Percentiles rank a stretch among this genome's conserved stretches.
These are phyloP conservation scores for Plasmodiophora brassicae DNA, from an alignment of 208 protist species.

Conservation along the genomic window DNA sequence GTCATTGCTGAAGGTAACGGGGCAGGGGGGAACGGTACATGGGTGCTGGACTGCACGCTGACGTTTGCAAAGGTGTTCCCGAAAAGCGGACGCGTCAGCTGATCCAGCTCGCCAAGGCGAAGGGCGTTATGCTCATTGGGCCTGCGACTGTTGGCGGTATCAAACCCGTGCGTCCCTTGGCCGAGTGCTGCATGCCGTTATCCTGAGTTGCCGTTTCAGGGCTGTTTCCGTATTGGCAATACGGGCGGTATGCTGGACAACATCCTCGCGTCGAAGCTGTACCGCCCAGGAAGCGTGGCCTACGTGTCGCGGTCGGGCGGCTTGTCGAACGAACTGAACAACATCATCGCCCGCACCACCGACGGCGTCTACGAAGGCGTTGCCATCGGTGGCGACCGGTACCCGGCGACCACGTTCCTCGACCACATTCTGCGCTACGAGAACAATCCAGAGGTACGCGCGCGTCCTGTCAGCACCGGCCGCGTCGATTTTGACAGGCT, in stretches of 20 bases:
- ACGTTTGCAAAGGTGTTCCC: slow-evolving; percentile 76
- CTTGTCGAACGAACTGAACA: slow-evolving; percentile 78
- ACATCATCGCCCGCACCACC: slow-evolving; percentile 69
- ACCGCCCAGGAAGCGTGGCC: slow-evolving; percentile 70
- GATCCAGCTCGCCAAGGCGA: slow-evolving; percentile 49
- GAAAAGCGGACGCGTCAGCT: slow-evolving; percentile 56
- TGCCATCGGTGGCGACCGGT: slow-evolving; percentile 73
- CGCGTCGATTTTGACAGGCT: no score
- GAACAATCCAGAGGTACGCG: slow-evolving; percentile 55
- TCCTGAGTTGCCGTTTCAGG: slow-evolving; percentile 38
- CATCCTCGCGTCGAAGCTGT: slow-evolving; percentile 71
- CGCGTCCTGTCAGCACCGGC: no score
- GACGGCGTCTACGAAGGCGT: slow-evolving; percentile 70
- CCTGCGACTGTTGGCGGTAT: slow-evolving; percentile 72
- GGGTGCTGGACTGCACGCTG: slow-evolving; percentile 41
- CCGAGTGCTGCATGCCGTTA: not conserved
- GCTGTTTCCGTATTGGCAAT: slow-evolving; percentile 72
- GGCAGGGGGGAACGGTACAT: not conserved
- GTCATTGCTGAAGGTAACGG: slow-evolving; percentile 30
- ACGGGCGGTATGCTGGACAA: slow-evolving; percentile 73
- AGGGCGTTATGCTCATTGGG: slow-evolving; percentile 65
- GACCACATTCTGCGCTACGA: slow-evolving; percentile 72
- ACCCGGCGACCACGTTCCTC: slow-evolving; percentile 69
- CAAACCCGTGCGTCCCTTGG: slow-evolving; percentile 46
- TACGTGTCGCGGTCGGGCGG: slow-evolving; percentile 70